Base-by-base conservation (phyloP, 805 yeast species). In the Ogataea saltuana region DNA sequence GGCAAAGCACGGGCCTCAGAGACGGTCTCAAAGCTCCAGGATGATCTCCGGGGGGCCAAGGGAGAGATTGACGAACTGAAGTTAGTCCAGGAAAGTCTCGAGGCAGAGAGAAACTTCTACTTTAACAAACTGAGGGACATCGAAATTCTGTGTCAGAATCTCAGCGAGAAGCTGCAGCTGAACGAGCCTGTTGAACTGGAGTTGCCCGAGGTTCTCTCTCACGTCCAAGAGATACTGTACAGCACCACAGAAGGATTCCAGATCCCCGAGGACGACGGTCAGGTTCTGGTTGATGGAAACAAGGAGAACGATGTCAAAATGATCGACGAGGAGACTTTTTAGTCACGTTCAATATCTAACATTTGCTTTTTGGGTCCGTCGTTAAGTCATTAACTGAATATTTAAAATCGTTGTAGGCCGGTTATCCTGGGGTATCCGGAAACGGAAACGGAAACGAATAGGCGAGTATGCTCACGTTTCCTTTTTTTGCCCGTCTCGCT, bases 51-150 rank as follows among this genome's bases (percentile, higher is more conserved):
- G 18, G 72, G 70, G n/a, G 65, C 78, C 0, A 70, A 64, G n/a
- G 67, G 71, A 4, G 88, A 86, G 51, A 53, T 79, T 15, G 71
- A 70, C 12, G 87, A 83, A 49, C 74, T 75, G 51, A 74, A 72
- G 45, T 70, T 76, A 17, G 78, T 83, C 11, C 75, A 83, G 16
- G 85, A 81, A 37, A 78, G 82, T 11, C 68, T 88, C 38, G 87
- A 83, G 56, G 77, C 85, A 1, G 97, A 93, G 61, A 78, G 98
- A 49, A 85, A 87, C 62, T 88, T 91, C 58, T 93, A 93, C 63
- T 91, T 87, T 67, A 82, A 85, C 57, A 93, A 91, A 65, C 70
- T 93, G 41, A 75, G 96, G 50, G 95, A 87, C 46, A 86, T 93
- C 43, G 99, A 93, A 64, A 79, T 88, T 20, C 66, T 90, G 35